Evolutionary conservation across 148 eudicot species (phyloP), one percentile per base, ranked within the genome.

Genomic region (Vaccinium darrowii): DNA sequence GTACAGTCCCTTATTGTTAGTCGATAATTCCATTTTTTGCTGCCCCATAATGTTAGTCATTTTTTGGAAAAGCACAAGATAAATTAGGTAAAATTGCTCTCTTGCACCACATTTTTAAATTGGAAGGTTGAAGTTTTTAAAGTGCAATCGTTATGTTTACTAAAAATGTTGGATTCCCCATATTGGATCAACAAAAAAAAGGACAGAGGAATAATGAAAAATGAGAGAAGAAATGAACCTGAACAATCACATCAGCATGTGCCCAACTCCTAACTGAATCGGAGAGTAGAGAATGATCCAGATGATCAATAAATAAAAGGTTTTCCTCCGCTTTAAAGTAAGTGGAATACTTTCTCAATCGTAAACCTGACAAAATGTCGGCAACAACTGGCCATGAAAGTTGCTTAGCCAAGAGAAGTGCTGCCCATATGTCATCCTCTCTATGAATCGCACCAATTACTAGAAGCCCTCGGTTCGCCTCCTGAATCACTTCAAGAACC

Each of bases 371-470:
- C 84, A 94, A 89, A 85, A 97, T 89, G 82, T 95, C 98, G 15
- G 93, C 91, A 77, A 90, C 90, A 87, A 94, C 92, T n/a, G 99
- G 99, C 99, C 98, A 97, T 39, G 85, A 84, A 80, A 97, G 95
- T 89, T 95, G 95, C 79, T 89, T 91, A 82, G 99, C 98, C 90
- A 97, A 88, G 27, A 92, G 76, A 86, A 94, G 95, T 85, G 98
- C 93, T 80, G 98, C 98, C 95, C 98, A 94, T 86, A 94, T 92
- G 74, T 97, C 98, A 86, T 95, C 94, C 86, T 93, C 95, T 69
- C 84, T 89, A 78, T 88, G 91, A 74, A 93, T 89, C 74, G 94
- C 90, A 84, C 96, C 98, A 87, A 97, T 71, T 27, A 97, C 83
- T 76, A 97, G 86, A 85, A 97, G 78, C 72, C 98, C 98, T 72